Evolutionary conservation across 805 yeast species (phyloP).

Genomic region (Allodekkera sacchari): DNA sequence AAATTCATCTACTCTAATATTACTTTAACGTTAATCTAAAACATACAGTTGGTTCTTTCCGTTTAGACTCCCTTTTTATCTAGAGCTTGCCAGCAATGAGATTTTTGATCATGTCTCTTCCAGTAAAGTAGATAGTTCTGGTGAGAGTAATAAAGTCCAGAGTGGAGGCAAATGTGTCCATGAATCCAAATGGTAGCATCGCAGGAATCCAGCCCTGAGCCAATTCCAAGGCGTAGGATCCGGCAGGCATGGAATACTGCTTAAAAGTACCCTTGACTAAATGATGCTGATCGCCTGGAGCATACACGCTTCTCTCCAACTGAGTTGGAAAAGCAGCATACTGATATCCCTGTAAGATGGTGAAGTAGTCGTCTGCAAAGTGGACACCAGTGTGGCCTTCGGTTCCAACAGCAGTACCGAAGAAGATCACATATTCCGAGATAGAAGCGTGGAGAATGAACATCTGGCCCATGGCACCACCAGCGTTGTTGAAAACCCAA

Average conservation of each 20-base stretch:
- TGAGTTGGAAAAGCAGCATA: conserved; percentile 61
- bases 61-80: no score
- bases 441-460: conserved; percentile 90
- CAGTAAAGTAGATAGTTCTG: conserved; percentile 70
- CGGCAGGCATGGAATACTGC: conserved; percentile 82
- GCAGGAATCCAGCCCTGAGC: conserved; percentile 99
- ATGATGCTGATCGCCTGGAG: conserved; percentile 84
- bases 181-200: conserved; percentile 93
- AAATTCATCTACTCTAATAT: background rate
- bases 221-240: conserved; percentile 81
- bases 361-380: conserved; percentile 95
- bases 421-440: conserved; percentile 85
- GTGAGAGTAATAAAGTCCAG: conserved; percentile 63
- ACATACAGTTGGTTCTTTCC: no score
- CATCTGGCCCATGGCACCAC: conserved; percentile 98
- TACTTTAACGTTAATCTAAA: no score
- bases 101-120: conserved; percentile 65
- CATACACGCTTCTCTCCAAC: conserved; percentile 58
- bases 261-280: conserved; percentile 63
- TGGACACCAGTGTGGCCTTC: conserved; percentile 96
- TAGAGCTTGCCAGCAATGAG: conserved; percentile 65
- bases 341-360: conserved; percentile 77
- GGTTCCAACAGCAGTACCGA: conserved; percentile 90
- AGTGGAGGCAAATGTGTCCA: conserved; percentile 73
- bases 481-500: conserved; percentile 97